Base-by-base conservation (phyloP, 106 monocot species). In the Allium cepa region DNA sequence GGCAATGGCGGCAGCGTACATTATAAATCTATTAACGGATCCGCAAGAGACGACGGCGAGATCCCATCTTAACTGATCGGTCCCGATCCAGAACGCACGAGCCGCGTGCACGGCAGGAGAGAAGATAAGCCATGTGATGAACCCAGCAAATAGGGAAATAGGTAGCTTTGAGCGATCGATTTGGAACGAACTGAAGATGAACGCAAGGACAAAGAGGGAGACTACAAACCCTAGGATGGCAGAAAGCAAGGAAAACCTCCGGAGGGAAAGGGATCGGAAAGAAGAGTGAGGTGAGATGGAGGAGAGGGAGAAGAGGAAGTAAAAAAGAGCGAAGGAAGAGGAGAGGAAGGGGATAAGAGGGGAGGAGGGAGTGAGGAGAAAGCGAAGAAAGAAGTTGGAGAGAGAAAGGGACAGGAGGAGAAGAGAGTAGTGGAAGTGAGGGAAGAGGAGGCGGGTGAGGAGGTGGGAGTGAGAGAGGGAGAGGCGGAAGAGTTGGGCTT, bases 41-140 rank as follows among this genome's bases (percentile, higher is more conserved):
- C 83, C 77, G 57, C 84, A 84, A 28, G 88, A 73, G 71, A 88
- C 74, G 1, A 88, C 81, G 8, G 86, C 66, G 63, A 92, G 78
- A 72, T 84, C 81, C 77, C 81, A 88, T 2, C 78, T 75, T 17
- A 88, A 80, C 78, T 96, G 96, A 74, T 96, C 88, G 11, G 96
- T 92, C 15, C 92, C 92, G 58, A 96, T 81, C 96, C 96, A 96
- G 75, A 88, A 84, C 12, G 84, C 52, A 11, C 84, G 67, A 2
- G 92, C 81, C 27, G 79, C 76, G 22, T 84, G 71, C 10, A 74
- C 17, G 17, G 92, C 83, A 1, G 88, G 92, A 1, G 84, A 57
- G 69, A 79, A 82, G 50, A 92, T 77, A 11, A 80, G 5, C 17
- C 69, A 75, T 0, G 76, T 5, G 48, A 90, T 61, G 11, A 59